Evolutionary conservation across 2,329 filamentous ascomycete species (phyloP).

Genomic region (Aspergillus costaricaensis): DNA sequence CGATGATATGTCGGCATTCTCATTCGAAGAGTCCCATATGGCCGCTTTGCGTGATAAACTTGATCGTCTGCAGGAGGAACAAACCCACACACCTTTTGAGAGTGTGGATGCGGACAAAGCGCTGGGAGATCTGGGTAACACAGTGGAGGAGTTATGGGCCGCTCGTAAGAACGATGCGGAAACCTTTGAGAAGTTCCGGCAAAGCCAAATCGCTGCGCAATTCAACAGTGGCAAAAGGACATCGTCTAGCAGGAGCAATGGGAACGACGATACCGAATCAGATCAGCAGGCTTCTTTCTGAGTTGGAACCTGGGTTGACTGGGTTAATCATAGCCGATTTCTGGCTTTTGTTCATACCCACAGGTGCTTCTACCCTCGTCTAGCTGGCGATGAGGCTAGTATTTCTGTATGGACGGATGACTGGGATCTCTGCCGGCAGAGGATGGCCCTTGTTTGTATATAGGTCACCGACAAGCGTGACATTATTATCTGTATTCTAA

Average conservation of each 20-base stretch:
- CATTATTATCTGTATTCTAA: neutral
- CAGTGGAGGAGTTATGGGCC: slow-evolving; percentile 48
- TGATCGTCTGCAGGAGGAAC: slow-evolving; percentile 45
- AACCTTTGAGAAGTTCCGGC: slow-evolving; percentile 46
- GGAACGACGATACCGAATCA: neutral
- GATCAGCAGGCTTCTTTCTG: slow-evolving; percentile 8
- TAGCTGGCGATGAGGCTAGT: neutral
- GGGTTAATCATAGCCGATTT: too few relatives aligned
- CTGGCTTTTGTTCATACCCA: too few relatives aligned
- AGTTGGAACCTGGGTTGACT: neutral
- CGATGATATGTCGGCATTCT: slow-evolving; percentile 33
- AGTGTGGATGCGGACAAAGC: slow-evolving; percentile 42
- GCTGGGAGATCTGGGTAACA: slow-evolving; percentile 47
- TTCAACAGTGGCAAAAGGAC: slow-evolving; percentile 43
- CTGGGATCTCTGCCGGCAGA: neutral
- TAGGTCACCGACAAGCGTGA: neutral
- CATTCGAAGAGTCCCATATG: slow-evolving; percentile 47
- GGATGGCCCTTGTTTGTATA: neutral
- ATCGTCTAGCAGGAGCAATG: slow-evolving; percentile 13
- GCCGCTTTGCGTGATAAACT: slow-evolving; percentile 47
- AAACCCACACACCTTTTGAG: slow-evolving; percentile 44
- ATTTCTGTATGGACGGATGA: neutral
- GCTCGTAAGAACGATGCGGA: slow-evolving; percentile 47
- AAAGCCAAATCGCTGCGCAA: slow-evolving; percentile 50
- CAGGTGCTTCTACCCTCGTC: too few relatives aligned